phyloP scores from a whole-genome alignment of 2,329 filamentous ascomycete genomes.

The Amphichorda felina region DNA sequence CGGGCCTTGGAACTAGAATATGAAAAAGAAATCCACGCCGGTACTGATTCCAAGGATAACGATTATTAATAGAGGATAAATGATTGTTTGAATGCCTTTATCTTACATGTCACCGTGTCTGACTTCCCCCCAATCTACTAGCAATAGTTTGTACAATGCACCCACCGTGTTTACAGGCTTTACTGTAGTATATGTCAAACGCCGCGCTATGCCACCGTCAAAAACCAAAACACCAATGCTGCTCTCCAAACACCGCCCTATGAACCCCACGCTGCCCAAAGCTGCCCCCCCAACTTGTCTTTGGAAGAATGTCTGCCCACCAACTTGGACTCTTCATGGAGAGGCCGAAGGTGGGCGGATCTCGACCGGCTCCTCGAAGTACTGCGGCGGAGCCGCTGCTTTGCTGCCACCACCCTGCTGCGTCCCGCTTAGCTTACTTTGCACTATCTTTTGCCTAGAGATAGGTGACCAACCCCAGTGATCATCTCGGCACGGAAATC shows the following conservation, averaged over 20 bases:
- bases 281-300: too few relatives aligned
- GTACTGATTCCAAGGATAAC: too few relatives aligned
- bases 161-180: not conserved
- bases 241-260: not conserved
- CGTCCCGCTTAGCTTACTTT: conserved; percentile 13
- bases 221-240: not conserved
- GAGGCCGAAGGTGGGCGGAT: conserved; percentile 10
- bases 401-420: not conserved
- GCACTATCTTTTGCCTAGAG: conserved; percentile 25
- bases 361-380: conserved; percentile 13
- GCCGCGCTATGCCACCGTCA: conserved; percentile 1
- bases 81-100: too few relatives aligned
- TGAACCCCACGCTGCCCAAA: too few relatives aligned
- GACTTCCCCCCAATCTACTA: not conserved
- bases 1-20: too few relatives aligned
- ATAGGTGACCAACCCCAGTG: conserved; percentile 44
- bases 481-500: conserved; percentile 46
- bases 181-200: not conserved
- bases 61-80: too few relatives aligned
- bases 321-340: not conserved
- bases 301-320: too few relatives aligned
- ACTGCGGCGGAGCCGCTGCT: conserved; percentile 4
- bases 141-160: not conserved
- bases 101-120: not conserved
- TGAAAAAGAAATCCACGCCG: too few relatives aligned